Percentiles rank a stretch among this genome's conserved stretches.
These are phyloP conservation scores for Aureobasidium sp. DNA, from an alignment of 2,329 filamentous ascomycete species.

Conservation along the genomic window DNA sequence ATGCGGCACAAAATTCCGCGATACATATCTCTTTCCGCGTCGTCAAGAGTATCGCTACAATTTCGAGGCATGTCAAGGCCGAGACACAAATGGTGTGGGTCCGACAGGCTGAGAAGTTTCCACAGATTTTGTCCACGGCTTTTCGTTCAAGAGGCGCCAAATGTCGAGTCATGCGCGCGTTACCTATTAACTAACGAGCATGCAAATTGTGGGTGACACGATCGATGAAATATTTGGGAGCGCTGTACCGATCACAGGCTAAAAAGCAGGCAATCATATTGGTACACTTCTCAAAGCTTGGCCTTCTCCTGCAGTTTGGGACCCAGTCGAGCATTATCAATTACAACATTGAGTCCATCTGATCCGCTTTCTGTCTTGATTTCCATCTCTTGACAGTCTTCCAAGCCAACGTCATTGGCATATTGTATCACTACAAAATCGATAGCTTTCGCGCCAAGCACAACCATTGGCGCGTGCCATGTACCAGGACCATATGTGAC, in stretches of 20 bases:
- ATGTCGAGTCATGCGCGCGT: background rate
- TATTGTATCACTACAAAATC: slow-evolving; percentile 90
- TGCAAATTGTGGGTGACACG: background rate
- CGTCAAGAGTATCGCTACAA: background rate
- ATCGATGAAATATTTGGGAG: slow-evolving; percentile 2
- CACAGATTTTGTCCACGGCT: background rate
- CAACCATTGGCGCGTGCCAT: slow-evolving; percentile 96
- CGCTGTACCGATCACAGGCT: background rate
- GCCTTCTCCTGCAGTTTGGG: background rate
- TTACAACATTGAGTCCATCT: slow-evolving; percentile 24
- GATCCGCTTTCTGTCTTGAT: slow-evolving; percentile 33
- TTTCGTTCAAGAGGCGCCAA: background rate
- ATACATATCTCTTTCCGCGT: background rate
- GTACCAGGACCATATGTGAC: slow-evolving; percentile 89
- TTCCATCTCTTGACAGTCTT: slow-evolving; percentile 81
- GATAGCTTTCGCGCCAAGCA: slow-evolving; percentile 61
- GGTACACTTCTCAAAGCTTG: slow-evolving; percentile 8
- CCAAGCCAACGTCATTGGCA: slow-evolving; percentile 69
- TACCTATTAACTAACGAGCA: background rate
- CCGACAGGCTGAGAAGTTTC: background rate
- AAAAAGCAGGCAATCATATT: background rate
- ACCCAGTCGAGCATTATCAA: slow-evolving; percentile 20
- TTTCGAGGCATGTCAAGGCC: background rate
- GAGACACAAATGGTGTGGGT: background rate
- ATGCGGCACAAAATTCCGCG: background rate